Conservation (phyloP, 176 grass and related monocot species). For the Puya raimondii region DNA sequence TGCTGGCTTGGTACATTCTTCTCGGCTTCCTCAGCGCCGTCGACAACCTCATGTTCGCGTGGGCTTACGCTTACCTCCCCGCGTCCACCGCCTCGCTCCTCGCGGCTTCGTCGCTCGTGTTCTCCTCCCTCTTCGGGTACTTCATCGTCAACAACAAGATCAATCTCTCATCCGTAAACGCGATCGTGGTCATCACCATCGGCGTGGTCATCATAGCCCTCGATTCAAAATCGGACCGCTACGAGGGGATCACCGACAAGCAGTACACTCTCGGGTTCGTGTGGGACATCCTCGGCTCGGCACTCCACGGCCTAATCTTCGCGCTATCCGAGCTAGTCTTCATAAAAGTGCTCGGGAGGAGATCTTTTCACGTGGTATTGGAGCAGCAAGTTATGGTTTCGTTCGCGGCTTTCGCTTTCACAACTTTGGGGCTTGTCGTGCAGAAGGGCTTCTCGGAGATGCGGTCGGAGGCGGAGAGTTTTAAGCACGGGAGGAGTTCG, state of each 20-base stretch:
- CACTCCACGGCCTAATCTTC: slow-evolving; percentile 87
- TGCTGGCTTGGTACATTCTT: slow-evolving; percentile 53
- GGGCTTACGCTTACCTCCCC: slow-evolving; percentile 78
- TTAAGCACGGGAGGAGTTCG: slow-evolving; percentile 29
- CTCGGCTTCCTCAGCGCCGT: slow-evolving; percentile 72
- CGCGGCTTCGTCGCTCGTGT: slow-evolving; percentile 65
- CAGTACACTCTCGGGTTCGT: slow-evolving; percentile 63
- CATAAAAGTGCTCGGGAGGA: slow-evolving; percentile 32
- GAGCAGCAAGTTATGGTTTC: slow-evolving; percentile 91
- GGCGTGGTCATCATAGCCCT: slow-evolving; percentile 63
- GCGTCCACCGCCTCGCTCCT: slow-evolving; percentile 83
- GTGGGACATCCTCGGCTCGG: slow-evolving; percentile 66
- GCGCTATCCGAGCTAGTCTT: slow-evolving; percentile 86
- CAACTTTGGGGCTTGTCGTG: slow-evolving; percentile 38
- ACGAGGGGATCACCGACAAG: slow-evolving; percentile 35
- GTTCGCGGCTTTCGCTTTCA: slow-evolving; percentile 65
- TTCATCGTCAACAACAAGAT: slow-evolving; percentile 60
- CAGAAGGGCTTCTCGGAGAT: slow-evolving; percentile 50
- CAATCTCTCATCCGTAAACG: slow-evolving; percentile 47
- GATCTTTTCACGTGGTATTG: slow-evolving; percentile 76
- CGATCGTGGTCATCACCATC: slow-evolving; percentile 55
- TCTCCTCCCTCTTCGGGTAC: slow-evolving; percentile 63
- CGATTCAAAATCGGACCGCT: slow-evolving; percentile 64
- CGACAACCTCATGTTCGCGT: slow-evolving; percentile 91
- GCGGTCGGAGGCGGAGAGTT: slow-evolving; percentile 40